Conservation (phyloP, 441 rosid species). For the Adansonia gregorii region DNA sequence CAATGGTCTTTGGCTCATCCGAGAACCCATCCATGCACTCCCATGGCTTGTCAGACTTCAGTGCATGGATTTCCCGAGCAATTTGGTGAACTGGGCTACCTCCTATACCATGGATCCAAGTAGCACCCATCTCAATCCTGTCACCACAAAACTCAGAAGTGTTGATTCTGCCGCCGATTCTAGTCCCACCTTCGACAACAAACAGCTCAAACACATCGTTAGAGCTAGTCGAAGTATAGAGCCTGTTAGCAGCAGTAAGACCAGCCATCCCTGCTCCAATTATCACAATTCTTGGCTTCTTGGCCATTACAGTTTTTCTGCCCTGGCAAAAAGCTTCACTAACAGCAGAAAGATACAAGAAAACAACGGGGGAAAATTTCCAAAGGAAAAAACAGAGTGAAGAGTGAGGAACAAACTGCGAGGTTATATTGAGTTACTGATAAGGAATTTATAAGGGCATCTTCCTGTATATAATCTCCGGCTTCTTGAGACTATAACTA, state of each 20-base stretch:
- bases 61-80: slow-evolving; percentile 64
- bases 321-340: slow-evolving; percentile 20
- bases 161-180: slow-evolving; percentile 93
- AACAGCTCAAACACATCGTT: slow-evolving; percentile 68
- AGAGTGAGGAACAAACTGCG: slow-evolving; percentile 28
- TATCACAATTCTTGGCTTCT: slow-evolving; percentile 88
- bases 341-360: slow-evolving; percentile 15
- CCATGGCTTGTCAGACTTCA: slow-evolving; percentile 82
- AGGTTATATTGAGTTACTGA: slow-evolving; percentile 51
- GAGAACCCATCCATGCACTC: slow-evolving; percentile 87
- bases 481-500: not conserved
- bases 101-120: slow-evolving; percentile 97
- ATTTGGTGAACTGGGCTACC: slow-evolving; percentile 85
- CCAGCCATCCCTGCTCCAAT: slow-evolving; percentile 99
- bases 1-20: slow-evolving; percentile 53
- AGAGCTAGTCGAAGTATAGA: slow-evolving; percentile 51
- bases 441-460: slow-evolving; percentile 55
- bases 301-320: slow-evolving; percentile 53
- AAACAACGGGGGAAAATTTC: not conserved
- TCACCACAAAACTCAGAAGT: slow-evolving; percentile 85
- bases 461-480: not conserved
- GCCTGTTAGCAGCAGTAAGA: slow-evolving; percentile 90
- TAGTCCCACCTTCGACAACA: slow-evolving; percentile 84
- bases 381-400: slow-evolving; percentile 23
- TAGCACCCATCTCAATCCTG: slow-evolving; percentile 95